These are phyloP conservation scores for Podospora anserina DNA, from an alignment of 495 filamentous ascomycete species.

Conservation along the genomic window DNA sequence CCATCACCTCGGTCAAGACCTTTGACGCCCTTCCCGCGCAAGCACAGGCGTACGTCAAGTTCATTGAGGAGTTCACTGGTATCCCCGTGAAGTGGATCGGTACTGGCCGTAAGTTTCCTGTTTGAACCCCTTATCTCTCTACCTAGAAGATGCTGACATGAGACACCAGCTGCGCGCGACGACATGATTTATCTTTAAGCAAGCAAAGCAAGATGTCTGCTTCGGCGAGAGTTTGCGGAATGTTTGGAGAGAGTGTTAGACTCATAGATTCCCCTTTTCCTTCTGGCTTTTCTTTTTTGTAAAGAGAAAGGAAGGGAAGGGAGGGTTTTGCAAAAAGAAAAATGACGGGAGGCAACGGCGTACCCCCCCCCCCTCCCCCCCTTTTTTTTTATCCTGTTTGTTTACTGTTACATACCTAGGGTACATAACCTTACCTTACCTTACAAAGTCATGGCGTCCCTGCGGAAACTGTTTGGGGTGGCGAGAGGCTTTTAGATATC, in stretches of 20 bases:
- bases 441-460: neutral
- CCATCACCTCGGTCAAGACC: conserved; percentile 50
- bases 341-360: neutral
- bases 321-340: neutral
- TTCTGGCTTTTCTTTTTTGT: neutral
- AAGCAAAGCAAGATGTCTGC: neutral
- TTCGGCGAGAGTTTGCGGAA: neutral
- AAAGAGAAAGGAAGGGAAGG: neutral
- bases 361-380: too few species aligned
- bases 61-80: conserved; percentile 66
- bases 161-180: conserved; percentile 17
- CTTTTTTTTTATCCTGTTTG: neutral
- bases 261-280: neutral
- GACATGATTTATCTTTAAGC: conserved; percentile 26
- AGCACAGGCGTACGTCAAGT: conserved; percentile 71
- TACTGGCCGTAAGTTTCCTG: conserved; percentile 54
- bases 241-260: neutral
- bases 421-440: too few species aligned
- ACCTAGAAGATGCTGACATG: neutral
- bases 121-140: too few species aligned
- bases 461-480: neutral
- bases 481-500: neutral
- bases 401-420: neutral
- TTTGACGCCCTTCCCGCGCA: conserved; percentile 65
- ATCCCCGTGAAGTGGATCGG: conserved; percentile 75